Conservation (phyloP, 176 grass and related monocot species). For the Themeda triandra region DNA sequence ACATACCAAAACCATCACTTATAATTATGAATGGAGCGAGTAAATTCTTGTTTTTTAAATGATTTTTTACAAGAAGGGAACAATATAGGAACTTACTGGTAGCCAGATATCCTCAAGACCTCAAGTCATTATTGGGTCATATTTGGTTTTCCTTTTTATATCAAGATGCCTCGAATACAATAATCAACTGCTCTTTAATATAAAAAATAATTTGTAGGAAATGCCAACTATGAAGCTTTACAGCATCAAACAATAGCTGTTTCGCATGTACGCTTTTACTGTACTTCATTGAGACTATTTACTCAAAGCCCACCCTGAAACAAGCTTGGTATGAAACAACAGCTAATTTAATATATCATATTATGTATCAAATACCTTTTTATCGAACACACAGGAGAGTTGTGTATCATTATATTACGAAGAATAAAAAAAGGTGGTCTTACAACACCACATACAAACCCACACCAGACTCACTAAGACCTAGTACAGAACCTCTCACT, state of each 20-base stretch:
- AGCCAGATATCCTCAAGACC: background rate
- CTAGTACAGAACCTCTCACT: too few species aligned
- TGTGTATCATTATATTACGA: too few species aligned
- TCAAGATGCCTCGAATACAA: background rate
- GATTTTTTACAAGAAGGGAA: background rate
- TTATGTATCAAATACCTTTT: background rate
- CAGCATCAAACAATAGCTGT: background rate
- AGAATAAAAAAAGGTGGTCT: too few species aligned
- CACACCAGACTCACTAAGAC: too few species aligned
- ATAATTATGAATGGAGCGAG: background rate
- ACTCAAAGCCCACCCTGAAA: background rate
- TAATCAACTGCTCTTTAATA: background rate
- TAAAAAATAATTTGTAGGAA: background rate
- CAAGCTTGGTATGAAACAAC: background rate
- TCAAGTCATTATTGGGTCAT: background rate
- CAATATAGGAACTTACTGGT: background rate
- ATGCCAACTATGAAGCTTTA: slow-evolving; percentile 12
- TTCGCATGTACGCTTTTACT: background rate
- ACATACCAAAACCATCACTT: background rate
- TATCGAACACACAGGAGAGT: too few species aligned
- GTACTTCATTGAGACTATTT: background rate
- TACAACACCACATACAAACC: too few species aligned
- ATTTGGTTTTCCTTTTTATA: slow-evolving; percentile 3
- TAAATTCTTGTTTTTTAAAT: background rate
- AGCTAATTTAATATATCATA: background rate